Base-by-base conservation (phyloP, 352 stramenopile species). In the Saprolegnia diclina region DNA sequence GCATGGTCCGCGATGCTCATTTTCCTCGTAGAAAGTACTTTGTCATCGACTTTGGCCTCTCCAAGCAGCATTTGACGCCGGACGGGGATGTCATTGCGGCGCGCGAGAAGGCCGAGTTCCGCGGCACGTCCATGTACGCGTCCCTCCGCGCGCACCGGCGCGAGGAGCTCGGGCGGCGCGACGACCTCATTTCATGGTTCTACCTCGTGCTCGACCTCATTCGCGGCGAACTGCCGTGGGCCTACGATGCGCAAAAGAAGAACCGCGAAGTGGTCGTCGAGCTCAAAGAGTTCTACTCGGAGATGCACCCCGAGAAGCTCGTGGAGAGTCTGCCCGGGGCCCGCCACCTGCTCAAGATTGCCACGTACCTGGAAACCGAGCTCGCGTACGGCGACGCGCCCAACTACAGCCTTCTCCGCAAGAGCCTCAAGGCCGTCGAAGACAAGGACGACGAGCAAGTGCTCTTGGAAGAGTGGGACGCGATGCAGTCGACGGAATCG, bases 131-230 rank as follows among this genome's bases (percentile, higher is more conserved):
- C 14, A 92, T 93, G 84, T 96, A 96, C 59, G 88, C 88, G 52
- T 94, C 85, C 29, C 73, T 95, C n/a, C 90, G 78, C 48, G 90
- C 88, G 4, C 88, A 95, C 52, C 78, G 79, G 24, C 78, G 85
- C 16, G 80, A 92, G 61, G 87, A 95, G 44, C 72, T 95, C 5
- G 86, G 88, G 0, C 86, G 83, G 0, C 91, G 91, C 50, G 88
- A 96, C 63, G 88, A 96, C 64, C 65, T 96, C 29, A 95, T 87
- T 85, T 96, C 87, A 40, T 93, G 86, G 87, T 91, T 92, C 56
- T 96, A 94, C 70, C 75, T 93, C 16, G 85, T 96, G 19, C 80
- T 96, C 65, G 88, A 96, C 50, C 91, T 96, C 63, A 80, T 95
- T 74, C 84, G 87, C 10, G 87, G 87, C 22, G 87, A 95, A 40